A percentile compares a stretch with the other conserved stretches of the same genome.
Conservation (phyloP, 2,329 filamentous ascomycete species). For the Pseudomassariella vexata region DNA sequence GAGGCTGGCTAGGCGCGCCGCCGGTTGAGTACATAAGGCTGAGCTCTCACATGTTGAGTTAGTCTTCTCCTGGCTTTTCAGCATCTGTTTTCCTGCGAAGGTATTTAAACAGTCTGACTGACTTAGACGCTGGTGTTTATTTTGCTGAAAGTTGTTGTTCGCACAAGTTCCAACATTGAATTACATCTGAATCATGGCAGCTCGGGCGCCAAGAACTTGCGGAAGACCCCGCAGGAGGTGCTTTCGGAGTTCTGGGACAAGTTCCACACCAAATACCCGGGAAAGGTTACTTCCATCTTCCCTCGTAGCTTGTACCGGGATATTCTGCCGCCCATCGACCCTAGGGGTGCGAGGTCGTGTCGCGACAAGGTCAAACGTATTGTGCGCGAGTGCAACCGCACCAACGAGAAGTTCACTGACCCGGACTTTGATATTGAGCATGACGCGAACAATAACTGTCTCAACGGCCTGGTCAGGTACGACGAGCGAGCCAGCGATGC, state of each 20-base stretch:
- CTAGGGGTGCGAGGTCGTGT: slow-evolving; percentile 19
- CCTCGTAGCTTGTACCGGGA: slow-evolving; percentile 32
- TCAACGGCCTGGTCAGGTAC: slow-evolving; percentile 15
- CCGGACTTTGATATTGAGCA: slow-evolving; percentile 37
- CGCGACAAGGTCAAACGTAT: slow-evolving; percentile 32
- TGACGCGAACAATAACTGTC: slow-evolving; percentile 30
- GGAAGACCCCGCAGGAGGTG: slow-evolving; percentile 31
- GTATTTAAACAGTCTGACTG: no score
- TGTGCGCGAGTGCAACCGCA: slow-evolving; percentile 38
- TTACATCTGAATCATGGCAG: no score
- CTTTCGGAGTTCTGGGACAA: slow-evolving; percentile 35
- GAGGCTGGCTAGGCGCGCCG: no score
- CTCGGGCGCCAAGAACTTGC: no score
- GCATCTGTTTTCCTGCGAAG: no score
- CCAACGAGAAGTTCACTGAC: slow-evolving; percentile 39
- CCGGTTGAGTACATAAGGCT: no score
- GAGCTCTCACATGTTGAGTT: no score
- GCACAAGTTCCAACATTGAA: no score
- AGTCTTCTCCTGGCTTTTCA: no score
- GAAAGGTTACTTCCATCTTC: slow-evolving; percentile 39
- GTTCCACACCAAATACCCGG: slow-evolving; percentile 33
- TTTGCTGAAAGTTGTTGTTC: no score
- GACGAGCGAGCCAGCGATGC: slow-evolving; percentile 7
- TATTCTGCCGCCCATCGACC: slow-evolving; percentile 20
- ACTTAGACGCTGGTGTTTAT: no score